A percentile compares a stretch with the other conserved stretches of the same genome.
Evolutionary conservation across 306 rosid species (phyloP).

Genomic region (Cicer yamashitae): DNA sequence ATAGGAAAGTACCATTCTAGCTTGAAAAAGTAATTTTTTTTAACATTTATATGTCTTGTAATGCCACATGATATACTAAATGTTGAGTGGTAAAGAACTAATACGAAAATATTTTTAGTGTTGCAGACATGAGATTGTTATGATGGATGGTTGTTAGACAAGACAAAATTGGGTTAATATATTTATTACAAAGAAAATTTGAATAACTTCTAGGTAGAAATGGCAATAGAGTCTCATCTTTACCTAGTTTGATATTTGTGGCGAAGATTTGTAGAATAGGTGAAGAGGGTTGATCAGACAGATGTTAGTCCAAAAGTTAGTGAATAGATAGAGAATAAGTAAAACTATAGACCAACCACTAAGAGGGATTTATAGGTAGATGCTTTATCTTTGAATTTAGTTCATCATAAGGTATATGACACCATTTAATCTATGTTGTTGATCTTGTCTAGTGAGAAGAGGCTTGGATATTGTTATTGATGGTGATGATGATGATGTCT

Average conservation of each 20-base stretch:
- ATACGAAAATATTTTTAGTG: too few species aligned
- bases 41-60: too few species aligned
- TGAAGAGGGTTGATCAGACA: background rate
- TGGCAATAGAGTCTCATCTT: background rate
- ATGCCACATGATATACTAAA: too few species aligned
- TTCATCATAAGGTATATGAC: slow-evolving; percentile 4
- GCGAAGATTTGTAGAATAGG: background rate
- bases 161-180: background rate
- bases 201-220: background rate
- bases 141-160: too few species aligned
- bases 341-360: slow-evolving; percentile 4
- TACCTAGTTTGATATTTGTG: slow-evolving; percentile 1
- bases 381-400: slow-evolving; percentile 1
- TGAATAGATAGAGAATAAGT: background rate
- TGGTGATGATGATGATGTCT: background rate
- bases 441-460: background rate
- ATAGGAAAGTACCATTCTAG: too few species aligned
- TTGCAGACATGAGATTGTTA: too few species aligned
- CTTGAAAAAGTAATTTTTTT: too few species aligned
- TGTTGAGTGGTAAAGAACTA: too few species aligned
- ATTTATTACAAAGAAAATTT: background rate
- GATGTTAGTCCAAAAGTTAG: background rate
- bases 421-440: background rate
- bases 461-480: background rate
- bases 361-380: background rate